A percentile compares a stretch with the other conserved stretches of the same genome.
Conservation (phyloP, 352 stramenopile genomes). For the Phytophthora europaea region DNA sequence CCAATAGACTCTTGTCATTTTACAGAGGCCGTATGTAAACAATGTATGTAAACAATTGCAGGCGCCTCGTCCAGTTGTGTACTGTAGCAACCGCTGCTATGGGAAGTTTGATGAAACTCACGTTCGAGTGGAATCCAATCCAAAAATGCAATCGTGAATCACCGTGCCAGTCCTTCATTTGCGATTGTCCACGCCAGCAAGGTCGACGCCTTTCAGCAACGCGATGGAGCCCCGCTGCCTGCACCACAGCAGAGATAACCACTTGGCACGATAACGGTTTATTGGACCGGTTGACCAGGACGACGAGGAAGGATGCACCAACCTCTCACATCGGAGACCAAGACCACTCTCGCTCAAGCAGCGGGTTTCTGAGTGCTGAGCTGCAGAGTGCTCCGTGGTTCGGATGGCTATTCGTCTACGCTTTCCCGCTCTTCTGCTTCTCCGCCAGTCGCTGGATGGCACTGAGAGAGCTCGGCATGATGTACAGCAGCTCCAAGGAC, state of each 20-base stretch:
- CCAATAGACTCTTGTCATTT: too few species aligned
- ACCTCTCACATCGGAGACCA: not conserved
- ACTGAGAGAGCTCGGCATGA: constrained; percentile 13
- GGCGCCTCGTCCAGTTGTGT: too few species aligned
- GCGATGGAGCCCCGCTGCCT: too few species aligned
- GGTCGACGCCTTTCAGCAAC: constrained; percentile 9
- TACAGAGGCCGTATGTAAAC: too few species aligned
- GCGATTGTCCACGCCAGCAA: too few species aligned
- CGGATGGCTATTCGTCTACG: constrained; percentile 31
- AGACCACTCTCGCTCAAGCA: constrained; percentile 2
- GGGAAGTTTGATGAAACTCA: too few species aligned
- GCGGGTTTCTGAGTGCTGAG: not conserved
- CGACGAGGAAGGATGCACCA: not conserved
- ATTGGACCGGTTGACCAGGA: too few species aligned
- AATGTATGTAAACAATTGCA: too few species aligned
- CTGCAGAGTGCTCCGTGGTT: constrained; percentile 3
- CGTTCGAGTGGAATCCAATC: too few species aligned
- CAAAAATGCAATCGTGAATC: too few species aligned
- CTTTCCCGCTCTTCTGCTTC: constrained; percentile 26
- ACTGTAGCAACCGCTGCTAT: too few species aligned
- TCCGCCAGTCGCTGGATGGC: constrained; percentile 15
- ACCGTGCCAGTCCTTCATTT: too few species aligned
- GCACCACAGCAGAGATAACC: not conserved
- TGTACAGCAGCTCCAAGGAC: constrained; percentile 23
- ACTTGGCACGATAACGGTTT: constrained; percentile 13